Conservation (phyloP, 164 flowering plant species). For the Magnolia changhungtana region DNA sequence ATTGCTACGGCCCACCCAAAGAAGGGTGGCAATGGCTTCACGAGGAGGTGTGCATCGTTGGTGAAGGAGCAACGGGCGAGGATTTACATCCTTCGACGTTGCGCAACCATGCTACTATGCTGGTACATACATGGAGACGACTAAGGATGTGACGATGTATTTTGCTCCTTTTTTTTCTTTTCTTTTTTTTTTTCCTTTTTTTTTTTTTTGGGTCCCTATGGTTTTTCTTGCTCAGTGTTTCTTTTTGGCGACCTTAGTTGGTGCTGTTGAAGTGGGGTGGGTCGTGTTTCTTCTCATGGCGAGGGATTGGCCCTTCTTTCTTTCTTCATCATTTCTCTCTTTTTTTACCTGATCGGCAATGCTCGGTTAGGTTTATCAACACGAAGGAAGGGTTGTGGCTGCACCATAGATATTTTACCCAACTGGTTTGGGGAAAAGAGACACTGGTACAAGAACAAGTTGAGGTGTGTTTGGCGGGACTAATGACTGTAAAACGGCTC, state of each 20-base stretch:
- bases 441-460: not conserved
- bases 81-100: conserved; percentile 65
- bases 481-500: not conserved
- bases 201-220: not conserved
- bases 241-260: not conserved
- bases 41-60: conserved; percentile 49
- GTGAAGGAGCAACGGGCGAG: conserved; percentile 69
- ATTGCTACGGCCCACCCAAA: not conserved
- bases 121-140: conserved; percentile 75
- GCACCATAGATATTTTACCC: conserved; percentile 2
- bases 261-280: not conserved
- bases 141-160: not conserved
- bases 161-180: not conserved
- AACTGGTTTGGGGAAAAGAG: not conserved
- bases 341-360: conserved; percentile 4
- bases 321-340: not conserved
- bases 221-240: too few relatives aligned
- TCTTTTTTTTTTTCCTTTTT: not conserved
- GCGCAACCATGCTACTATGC: conserved; percentile 75
- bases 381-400: not conserved
- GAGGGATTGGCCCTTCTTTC: not conserved
- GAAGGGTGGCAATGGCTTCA: conserved; percentile 39
- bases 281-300: not conserved
- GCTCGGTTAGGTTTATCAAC: conserved; percentile 8
- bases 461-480: not conserved